A percentile compares a stretch with the other conserved stretches of the same genome.
These are phyloP conservation scores for Tagetes patula DNA, from an alignment of 129 eudicot species.

Conservation along the genomic window DNA sequence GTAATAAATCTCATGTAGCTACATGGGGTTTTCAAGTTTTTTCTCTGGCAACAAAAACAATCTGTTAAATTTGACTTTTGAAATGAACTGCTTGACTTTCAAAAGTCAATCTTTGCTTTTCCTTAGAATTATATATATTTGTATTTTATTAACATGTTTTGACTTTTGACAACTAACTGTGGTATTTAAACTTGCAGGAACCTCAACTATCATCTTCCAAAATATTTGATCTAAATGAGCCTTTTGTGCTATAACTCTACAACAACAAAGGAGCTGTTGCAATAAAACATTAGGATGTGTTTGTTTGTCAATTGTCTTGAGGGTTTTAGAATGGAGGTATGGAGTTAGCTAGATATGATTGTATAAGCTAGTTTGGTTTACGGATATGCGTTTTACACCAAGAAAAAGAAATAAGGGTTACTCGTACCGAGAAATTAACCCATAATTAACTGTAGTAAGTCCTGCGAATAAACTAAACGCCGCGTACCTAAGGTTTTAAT, in stretches of 20 bases:
- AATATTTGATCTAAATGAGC: slow-evolving; percentile 39
- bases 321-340: not conserved
- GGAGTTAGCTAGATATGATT: no score
- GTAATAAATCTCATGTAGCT: not conserved
- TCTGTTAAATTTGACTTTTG: not conserved
- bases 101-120: slow-evolving; percentile 8
- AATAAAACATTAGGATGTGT: not conserved
- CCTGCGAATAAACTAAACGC: no score
- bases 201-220: slow-evolving; percentile 57
- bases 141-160: not conserved
- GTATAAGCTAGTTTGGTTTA: no score
- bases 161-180: not conserved
- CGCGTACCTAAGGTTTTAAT: no score
- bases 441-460: no score
- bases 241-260: slow-evolving; percentile 26
- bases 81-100: not conserved
- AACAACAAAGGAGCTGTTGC: not conserved
- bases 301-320: not conserved
- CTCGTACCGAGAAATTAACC: no score
- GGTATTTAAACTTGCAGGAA: slow-evolving; percentile 44
- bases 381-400: no score
- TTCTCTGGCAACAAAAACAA: not conserved
- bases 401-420: no score
- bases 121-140: not conserved
- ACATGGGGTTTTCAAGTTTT: not conserved